Evolutionary conservation across 2,329 filamentous ascomycete genomes (phyloP).

Genomic region (Colletotrichum sp.): DNA sequence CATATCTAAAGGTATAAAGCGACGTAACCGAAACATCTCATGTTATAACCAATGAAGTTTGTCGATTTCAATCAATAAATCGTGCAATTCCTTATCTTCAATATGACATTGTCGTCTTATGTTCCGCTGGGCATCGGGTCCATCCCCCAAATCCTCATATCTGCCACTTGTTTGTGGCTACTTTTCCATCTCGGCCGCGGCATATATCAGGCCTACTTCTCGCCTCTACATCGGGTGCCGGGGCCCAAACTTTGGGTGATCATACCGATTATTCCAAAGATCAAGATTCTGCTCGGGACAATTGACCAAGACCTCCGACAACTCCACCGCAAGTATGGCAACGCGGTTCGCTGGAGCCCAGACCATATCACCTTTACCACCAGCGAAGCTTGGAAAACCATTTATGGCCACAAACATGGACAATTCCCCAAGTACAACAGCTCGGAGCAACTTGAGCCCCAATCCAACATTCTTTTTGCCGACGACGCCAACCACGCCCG

Average conservation of each 20-base stretch:
- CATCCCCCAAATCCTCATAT: background rate
- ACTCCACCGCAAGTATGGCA: conserved; percentile 44
- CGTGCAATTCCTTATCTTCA: too few relatives aligned
- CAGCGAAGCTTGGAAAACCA: conserved; percentile 40
- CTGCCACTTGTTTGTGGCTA: background rate
- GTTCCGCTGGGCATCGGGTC: background rate
- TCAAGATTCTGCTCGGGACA: background rate
- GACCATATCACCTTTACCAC: conserved; percentile 49
- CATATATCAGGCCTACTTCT: background rate
- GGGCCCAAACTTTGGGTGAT: background rate
- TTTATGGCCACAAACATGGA: conserved; percentile 21
- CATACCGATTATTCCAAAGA: background rate
- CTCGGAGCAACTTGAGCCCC: background rate
- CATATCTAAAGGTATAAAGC: background rate
- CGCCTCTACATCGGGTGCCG: background rate
- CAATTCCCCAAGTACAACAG: background rate
- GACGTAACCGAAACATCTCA: background rate
- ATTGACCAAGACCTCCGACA: conserved; percentile 24
- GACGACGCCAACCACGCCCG: background rate
- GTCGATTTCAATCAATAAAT: too few relatives aligned
- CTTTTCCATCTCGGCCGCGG: background rate
- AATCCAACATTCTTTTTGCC: background rate
- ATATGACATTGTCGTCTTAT: background rate
- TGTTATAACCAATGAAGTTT: too few relatives aligned
- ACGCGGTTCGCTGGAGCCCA: conserved; percentile 49